Percentiles rank a stretch among this genome's conserved stretches.
phyloP scores from a whole-genome alignment of 2,329 filamentous ascomycete genomes.

The Fusarium ramigenum region DNA sequence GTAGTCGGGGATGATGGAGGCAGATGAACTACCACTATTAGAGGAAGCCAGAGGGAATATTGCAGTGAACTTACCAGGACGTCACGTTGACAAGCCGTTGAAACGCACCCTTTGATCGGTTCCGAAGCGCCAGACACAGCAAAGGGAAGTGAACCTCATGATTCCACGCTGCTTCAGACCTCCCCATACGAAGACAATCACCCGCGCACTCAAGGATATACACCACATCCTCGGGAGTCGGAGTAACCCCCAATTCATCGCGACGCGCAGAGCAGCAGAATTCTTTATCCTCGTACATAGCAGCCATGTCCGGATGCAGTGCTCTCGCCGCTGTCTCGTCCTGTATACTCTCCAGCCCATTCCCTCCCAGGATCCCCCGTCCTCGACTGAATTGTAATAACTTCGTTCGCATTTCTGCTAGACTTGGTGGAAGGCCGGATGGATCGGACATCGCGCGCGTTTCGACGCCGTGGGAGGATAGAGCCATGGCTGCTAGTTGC shows the following conservation, averaged over 20 bases:
- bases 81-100: background rate
- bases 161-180: background rate
- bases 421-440: fast-evolving
- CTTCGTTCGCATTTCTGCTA: background rate
- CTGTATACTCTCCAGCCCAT: background rate
- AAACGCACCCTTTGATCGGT: background rate
- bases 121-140: background rate
- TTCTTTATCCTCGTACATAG: background rate
- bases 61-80: background rate
- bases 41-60: fast-evolving
- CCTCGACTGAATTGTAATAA: background rate
- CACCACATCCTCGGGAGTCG: background rate
- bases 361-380: background rate
- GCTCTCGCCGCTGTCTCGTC: background rate
- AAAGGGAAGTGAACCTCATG: background rate
- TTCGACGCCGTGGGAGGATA: background rate
- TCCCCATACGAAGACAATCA: background rate
- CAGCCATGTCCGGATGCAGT: background rate
- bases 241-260: background rate
- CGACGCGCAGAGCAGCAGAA: background rate
- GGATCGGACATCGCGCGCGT: background rate
- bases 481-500: background rate
- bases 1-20: background rate
- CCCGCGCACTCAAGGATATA: background rate
- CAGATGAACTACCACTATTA: background rate